Evolutionary conservation across 768 basidiomycete genomes (phyloP).

Genomic region (Pleurotus eryngii): DNA sequence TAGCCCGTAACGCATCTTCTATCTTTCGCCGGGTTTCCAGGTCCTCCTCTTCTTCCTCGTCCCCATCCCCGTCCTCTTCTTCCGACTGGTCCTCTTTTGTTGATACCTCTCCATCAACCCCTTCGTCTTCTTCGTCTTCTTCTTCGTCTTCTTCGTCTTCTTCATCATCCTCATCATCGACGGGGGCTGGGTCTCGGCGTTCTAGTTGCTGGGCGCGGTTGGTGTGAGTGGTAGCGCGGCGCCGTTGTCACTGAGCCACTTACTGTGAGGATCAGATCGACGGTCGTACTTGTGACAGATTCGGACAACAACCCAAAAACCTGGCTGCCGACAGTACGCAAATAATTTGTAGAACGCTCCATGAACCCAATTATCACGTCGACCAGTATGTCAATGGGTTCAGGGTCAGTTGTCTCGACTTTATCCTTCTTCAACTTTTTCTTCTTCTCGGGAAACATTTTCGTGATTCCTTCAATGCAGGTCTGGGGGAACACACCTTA

Average conservation of each 20-base stretch:
- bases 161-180: conserved; percentile 44
- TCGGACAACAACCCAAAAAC: conserved; percentile 74
- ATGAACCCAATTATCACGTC: conserved; percentile 90
- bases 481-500: conserved; percentile 34
- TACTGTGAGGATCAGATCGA: conserved; percentile 81
- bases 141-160: conserved; percentile 32
- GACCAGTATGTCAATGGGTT: conserved; percentile 80
- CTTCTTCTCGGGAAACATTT: conserved; percentile 44
- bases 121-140: conserved; percentile 31
- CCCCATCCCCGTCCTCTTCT: conserved; percentile 32
- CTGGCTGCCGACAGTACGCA: conserved; percentile 76
- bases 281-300: conserved; percentile 61
- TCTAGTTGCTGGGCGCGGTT: conserved; percentile 71
- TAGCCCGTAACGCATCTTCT: conserved; percentile 56
- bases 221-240: too few species aligned
- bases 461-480: conserved; percentile 55
- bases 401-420: conserved; percentile 35
- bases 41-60: conserved; percentile 50
- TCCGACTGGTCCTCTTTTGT: conserved; percentile 26
- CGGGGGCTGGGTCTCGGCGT: conserved; percentile 56
- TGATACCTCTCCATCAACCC: conserved; percentile 21
- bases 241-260: conserved; percentile 24
- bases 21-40: conserved; percentile 67
- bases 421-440: conserved; percentile 38
- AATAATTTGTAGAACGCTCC: conserved; percentile 77